A percentile compares a stretch with the other conserved stretches of the same genome.
These are phyloP conservation scores for Forsythia suspensa DNA, from an alignment of 257 asterid species.

Conservation along the genomic window DNA sequence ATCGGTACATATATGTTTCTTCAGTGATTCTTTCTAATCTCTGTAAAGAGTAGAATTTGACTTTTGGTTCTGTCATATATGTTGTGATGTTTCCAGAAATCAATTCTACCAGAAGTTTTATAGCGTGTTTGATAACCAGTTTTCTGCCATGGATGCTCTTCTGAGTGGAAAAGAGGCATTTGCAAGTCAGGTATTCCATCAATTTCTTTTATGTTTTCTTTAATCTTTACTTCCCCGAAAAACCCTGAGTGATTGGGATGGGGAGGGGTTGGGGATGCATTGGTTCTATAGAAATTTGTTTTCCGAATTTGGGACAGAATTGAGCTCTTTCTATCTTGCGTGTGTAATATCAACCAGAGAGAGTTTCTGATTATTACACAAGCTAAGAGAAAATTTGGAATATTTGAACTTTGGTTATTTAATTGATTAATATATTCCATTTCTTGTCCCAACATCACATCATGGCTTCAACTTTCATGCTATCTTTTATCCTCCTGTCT, in stretches of 20 bases:
- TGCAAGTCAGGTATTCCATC: constrained; percentile 69
- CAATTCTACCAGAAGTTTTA: constrained; percentile 74
- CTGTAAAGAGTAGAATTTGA: constrained; percentile 15
- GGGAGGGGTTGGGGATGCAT: neutral
- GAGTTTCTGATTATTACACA: neutral
- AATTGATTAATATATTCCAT: neutral
- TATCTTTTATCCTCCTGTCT: neutral
- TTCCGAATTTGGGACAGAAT: neutral
- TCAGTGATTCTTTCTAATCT: constrained; percentile 22
- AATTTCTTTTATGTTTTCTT: constrained; percentile 9
- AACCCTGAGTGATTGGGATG: neutral
- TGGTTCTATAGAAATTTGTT: neutral
- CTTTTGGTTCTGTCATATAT: neutral
- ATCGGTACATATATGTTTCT: constrained; percentile 34
- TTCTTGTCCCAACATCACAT: neutral
- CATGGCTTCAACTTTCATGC: neutral
- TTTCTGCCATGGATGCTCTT: constrained; percentile 74
- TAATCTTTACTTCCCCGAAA: neutral
- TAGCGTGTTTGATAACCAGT: constrained; percentile 78
- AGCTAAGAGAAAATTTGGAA: neutral
- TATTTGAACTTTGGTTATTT: neutral
- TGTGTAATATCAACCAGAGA: neutral
- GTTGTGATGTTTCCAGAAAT: constrained; percentile 44
- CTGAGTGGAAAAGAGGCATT: constrained; percentile 83
- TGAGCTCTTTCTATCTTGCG: neutral